Percentiles rank a stretch among this genome's conserved stretches.
Conservation (phyloP, 345 rosid species). For the Pistacia vera region DNA sequence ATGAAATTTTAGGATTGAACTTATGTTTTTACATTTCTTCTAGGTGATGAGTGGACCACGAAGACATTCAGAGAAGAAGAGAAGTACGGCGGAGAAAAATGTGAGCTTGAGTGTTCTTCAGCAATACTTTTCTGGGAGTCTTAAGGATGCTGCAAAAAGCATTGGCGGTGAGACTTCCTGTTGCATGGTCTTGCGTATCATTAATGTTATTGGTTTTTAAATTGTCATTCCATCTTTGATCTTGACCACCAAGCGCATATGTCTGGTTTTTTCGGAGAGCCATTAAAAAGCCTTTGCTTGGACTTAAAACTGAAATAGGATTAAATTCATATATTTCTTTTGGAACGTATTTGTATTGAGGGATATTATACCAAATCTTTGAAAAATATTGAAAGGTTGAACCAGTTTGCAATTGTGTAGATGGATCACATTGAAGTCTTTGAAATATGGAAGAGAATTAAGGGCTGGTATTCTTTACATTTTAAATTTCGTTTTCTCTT, state of each 20-base stretch:
- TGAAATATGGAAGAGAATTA: background rate
- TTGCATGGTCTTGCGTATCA: background rate
- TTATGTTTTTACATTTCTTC: constrained; percentile 4
- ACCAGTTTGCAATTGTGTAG: background rate
- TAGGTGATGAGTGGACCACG: constrained; percentile 47
- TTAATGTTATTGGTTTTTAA: background rate
- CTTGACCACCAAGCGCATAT: background rate
- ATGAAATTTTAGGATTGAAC: constrained; percentile 1
- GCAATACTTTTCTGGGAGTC: constrained; percentile 89
- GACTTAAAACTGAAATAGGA: background rate
- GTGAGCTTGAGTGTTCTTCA: constrained; percentile 87
- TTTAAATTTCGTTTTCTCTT: constrained; percentile 22
- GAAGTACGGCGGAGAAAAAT: constrained; percentile 76
- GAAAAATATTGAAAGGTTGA: background rate
- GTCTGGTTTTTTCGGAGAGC: background rate
- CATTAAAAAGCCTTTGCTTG: background rate
- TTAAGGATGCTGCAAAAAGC: constrained; percentile 95
- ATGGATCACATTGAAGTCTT: background rate
- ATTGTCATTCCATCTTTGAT: background rate
- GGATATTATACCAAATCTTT: background rate
- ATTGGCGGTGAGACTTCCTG: constrained; percentile 73
- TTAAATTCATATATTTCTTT: background rate
- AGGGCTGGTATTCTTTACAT: background rate
- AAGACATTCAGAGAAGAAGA: constrained; percentile 64
- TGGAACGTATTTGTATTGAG: background rate